These are phyloP conservation scores for Clitoria ternatea DNA, from an alignment of 306 rosid genomes.

Conservation along the genomic window DNA sequence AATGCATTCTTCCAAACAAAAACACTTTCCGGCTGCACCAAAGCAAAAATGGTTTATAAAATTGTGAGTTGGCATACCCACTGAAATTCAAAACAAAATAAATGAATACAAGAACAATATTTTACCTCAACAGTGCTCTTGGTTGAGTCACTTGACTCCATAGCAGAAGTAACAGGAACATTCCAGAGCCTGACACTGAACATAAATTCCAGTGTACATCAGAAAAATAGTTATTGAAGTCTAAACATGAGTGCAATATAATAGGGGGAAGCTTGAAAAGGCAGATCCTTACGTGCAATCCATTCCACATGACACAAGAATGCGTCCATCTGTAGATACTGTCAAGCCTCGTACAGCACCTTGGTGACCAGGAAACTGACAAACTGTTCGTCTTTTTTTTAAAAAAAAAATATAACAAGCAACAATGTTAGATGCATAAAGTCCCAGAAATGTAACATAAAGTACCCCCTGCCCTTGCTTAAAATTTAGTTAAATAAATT, in stretches of 20 bases:
- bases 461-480: background rate
- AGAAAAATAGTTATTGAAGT: slow-evolving; percentile 11
- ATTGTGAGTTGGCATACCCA: slow-evolving; percentile 19
- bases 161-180: slow-evolving; percentile 47
- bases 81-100: background rate
- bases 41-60: slow-evolving; percentile 10
- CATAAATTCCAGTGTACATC: slow-evolving; percentile 11
- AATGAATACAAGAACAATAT: background rate
- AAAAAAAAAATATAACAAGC: slow-evolving; percentile 15
- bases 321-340: slow-evolving; percentile 67
- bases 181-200: slow-evolving; percentile 86
- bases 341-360: slow-evolving; percentile 88
- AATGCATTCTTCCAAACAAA: slow-evolving; percentile 76
- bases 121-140: slow-evolving; percentile 52
- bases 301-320: slow-evolving; percentile 89
- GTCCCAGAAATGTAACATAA: background rate
- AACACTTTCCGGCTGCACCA: slow-evolving; percentile 64
- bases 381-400: slow-evolving; percentile 54
- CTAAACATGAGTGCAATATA: background rate
- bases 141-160: slow-evolving; percentile 39
- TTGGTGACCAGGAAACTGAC: slow-evolving; percentile 88
- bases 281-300: slow-evolving; percentile 72
- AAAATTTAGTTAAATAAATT: background rate
- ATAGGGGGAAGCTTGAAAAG: background rate
- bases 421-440: slow-evolving; percentile 10